phyloP scores from a whole-genome alignment of 176 grass and related monocot genomes.

The Thinopyrum elongatum region DNA sequence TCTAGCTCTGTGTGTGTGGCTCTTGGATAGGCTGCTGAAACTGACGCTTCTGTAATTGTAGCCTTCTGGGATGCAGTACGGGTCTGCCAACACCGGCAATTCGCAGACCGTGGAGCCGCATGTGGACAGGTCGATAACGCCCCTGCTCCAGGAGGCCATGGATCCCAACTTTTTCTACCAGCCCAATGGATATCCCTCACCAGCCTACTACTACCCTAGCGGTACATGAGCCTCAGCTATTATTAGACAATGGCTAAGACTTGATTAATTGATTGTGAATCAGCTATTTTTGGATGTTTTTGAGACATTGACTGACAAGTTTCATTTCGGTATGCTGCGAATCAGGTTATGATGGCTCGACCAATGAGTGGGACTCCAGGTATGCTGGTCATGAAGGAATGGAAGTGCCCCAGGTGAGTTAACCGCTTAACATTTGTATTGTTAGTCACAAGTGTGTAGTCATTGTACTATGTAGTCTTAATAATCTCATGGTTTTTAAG shows the following conservation, averaged over 20 bases:
- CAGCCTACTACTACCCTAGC: conserved; percentile 69
- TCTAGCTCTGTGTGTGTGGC: not conserved
- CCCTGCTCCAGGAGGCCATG: conserved; percentile 72
- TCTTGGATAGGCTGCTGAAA: conserved; percentile 3
- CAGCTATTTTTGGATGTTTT: not conserved
- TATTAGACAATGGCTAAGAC: not conserved
- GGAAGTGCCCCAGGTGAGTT: conserved; percentile 58
- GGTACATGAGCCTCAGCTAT: conserved; percentile 4
- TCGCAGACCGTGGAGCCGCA: conserved; percentile 25
- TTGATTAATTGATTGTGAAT: not conserved
- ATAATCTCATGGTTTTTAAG: no score
- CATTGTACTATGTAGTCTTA: not conserved
- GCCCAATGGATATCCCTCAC: conserved; percentile 51
- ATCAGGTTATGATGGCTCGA: conserved; percentile 79
- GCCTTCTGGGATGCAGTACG: conserved; percentile 48
- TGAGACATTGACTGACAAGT: not conserved
- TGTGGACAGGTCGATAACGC: conserved; percentile 67
- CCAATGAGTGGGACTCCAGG: conserved; percentile 78
- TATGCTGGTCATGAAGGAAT: conserved; percentile 65
- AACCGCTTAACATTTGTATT: conserved; percentile 4
- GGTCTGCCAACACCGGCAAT: conserved; percentile 50
- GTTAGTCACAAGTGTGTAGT: not conserved
- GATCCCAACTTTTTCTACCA: conserved; percentile 71
- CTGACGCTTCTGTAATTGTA: conserved; percentile 15
- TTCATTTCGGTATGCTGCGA: conserved; percentile 22